A percentile compares a stretch with the other conserved stretches of the same genome.
Conservation (phyloP, 306 rosid species). For the Luffa acutangula region DNA sequence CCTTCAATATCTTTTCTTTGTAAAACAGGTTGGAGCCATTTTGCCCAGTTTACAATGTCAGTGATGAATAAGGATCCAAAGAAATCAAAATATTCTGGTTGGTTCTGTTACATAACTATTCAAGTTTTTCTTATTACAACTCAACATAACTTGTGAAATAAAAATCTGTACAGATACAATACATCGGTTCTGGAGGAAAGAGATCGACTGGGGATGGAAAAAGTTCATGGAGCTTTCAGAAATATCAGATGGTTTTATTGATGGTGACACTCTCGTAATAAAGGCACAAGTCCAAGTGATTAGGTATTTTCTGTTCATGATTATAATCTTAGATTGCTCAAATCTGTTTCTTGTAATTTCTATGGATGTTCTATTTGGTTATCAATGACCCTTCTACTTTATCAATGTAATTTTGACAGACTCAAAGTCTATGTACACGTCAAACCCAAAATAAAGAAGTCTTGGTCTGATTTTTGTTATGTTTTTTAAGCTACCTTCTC, state of each 20-base stretch:
- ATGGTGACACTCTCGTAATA: constrained; percentile 79
- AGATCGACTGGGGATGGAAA: constrained; percentile 99
- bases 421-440: background rate
- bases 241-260: constrained; percentile 93
- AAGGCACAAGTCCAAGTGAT: constrained; percentile 99
- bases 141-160: constrained; percentile 2
- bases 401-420: background rate
- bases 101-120: constrained; percentile 22
- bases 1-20: constrained; percentile 3
- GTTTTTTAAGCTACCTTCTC: background rate
- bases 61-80: constrained; percentile 93
- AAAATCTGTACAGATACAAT: constrained; percentile 61
- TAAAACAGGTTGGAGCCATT: constrained; percentile 86
- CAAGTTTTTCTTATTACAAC: constrained; percentile 11
- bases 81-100: constrained; percentile 94
- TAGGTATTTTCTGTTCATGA: constrained; percentile 39
- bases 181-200: constrained; percentile 99
- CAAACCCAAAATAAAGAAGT: background rate
- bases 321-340: background rate
- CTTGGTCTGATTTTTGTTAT: too few relatives aligned
- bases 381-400: background rate
- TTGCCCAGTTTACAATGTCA: constrained; percentile 94
- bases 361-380: background rate
- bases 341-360: background rate
- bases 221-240: constrained; percentile 96